A percentile compares a stretch with the other conserved stretches of the same genome.
These are phyloP conservation scores for Aspergillus japonicus DNA, from an alignment of 2,329 filamentous ascomycete genomes.

Conservation along the genomic window DNA sequence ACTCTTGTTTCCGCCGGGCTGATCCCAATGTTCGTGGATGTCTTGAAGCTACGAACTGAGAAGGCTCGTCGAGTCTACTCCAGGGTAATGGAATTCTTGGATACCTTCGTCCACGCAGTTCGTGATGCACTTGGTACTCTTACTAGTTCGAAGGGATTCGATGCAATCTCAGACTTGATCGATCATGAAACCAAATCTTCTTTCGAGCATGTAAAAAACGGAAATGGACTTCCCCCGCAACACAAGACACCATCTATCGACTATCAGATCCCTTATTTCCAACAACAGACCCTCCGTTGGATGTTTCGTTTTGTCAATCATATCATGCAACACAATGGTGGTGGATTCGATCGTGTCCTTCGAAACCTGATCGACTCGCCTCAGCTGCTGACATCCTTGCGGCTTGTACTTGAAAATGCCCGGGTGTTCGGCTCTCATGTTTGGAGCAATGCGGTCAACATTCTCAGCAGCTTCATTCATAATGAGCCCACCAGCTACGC, in stretches of 20 bases:
- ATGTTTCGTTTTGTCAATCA: conserved; percentile 95
- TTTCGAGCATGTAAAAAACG: conserved; percentile 63
- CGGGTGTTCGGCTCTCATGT: conserved; percentile 83
- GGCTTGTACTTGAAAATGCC: conserved; percentile 77
- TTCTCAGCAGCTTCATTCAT: conserved; percentile 94
- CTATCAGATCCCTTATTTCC: conserved; percentile 88
- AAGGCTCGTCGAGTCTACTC: conserved; percentile 82
- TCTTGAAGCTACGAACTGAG: conserved; percentile 76
- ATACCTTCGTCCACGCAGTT: conserved; percentile 81
- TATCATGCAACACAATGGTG: conserved; percentile 79
- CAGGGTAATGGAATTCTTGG: conserved; percentile 81
- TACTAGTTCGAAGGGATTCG: conserved; percentile 77
- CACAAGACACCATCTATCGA: conserved; percentile 83
- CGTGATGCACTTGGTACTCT: conserved; percentile 81
- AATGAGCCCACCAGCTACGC: conserved; percentile 98
- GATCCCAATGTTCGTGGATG: conserved; percentile 85
- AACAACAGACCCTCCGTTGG: conserved; percentile 91
- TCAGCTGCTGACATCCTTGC: conserved; percentile 74
- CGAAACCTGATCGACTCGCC: conserved; percentile 94
- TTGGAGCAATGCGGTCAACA: conserved; percentile 91
- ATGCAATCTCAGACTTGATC: conserved; percentile 84
- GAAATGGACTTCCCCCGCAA: conserved; percentile 68
- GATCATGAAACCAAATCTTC: conserved; percentile 73
- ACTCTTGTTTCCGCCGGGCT: conserved; percentile 87
- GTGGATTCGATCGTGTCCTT: conserved; percentile 83